A percentile compares a stretch with the other conserved stretches of the same genome.
phyloP scores from a whole-genome alignment of 1,139 yeast species.

The Nakaseomyces glabratus region DNA sequence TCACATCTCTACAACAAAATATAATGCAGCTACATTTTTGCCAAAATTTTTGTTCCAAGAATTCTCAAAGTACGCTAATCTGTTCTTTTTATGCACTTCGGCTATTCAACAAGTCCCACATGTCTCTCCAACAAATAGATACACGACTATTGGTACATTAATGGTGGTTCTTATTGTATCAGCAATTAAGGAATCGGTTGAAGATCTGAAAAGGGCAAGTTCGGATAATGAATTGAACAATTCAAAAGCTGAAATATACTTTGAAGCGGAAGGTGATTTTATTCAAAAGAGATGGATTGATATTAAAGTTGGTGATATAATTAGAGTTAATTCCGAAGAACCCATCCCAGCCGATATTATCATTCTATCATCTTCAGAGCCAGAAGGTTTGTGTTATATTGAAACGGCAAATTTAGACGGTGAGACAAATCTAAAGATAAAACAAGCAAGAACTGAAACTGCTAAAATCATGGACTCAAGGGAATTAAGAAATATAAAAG shows the following conservation, averaged over 20 bases:
- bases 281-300: conserved; percentile 71
- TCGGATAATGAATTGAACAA: conserved; percentile 88
- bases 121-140: conserved; percentile 93
- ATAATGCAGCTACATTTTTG: conserved; percentile 83
- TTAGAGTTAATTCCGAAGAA: conserved; percentile 76
- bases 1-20: conserved; percentile 93
- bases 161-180: conserved; percentile 78
- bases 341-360: conserved; percentile 92
- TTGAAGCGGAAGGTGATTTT: conserved; percentile 52
- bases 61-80: conserved; percentile 91
- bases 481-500: conserved; percentile 46
- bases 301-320: conserved; percentile 85
- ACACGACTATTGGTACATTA: conserved; percentile 89
- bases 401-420: conserved; percentile 98
- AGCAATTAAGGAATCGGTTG: conserved; percentile 83
- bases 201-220: conserved; percentile 78
- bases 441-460: conserved; percentile 78
- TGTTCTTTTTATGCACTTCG: conserved; percentile 88
- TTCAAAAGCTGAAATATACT: conserved; percentile 65
- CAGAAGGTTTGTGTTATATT: conserved; percentile 93
- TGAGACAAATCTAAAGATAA: conserved; percentile 91
- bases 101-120: conserved; percentile 94
- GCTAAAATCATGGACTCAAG: conserved; percentile 61
- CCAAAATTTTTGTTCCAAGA: conserved; percentile 96
- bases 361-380: conserved; percentile 83